Base-by-base conservation (phyloP, 108 stramenopile species). In the Cyclostephanos invisitatus region DNA sequence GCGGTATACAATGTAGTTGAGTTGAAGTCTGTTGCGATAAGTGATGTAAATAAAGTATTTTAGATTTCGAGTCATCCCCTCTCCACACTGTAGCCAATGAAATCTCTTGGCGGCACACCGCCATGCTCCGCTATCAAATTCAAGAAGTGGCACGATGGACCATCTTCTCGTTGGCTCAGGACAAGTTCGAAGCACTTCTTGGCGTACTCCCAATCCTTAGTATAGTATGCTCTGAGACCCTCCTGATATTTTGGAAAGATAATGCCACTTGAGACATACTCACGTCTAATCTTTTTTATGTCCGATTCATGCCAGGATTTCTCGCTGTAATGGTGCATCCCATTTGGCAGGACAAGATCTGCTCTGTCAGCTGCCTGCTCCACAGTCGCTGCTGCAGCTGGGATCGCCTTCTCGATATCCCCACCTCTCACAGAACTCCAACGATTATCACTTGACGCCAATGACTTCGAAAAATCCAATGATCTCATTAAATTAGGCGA, bases 91-190 rank as follows among this genome's bases (percentile, higher is more conserved):
- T 79, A 80, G 11, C 75, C 83, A 10, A 71, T 62, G 32, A 94
- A 94, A 57, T 83, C 44, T 14, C 63, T 67, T 2, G 93, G 93
- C 22, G 90, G 90, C 1, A 63, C 53, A 37, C 89, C 76, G 64
- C 81, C 71, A 74, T 91, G 69, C 50, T 86, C 78, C 27, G 84
- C 59, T 51, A 94, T 94, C 36, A 78, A 50, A 20, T 86, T 64
- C 64, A 91, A 73, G 68, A 86, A 91, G 53, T 91, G 87, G 47
- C 71, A 36, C 18, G 90, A 90, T 38, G 93, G 93, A 11, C 93
- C 93, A 68, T 94, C 93, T 21, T 90, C 89, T 50, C 84, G 82
- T 12, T 78, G 75, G 12, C 84, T 73, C 68, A 90, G 47, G 36
- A 90, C 79, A 28, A 60, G 58, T 40, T 83, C 74, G 72, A 94